These are phyloP conservation scores for Catharanthus roseus DNA, from an alignment of 257 asterid genomes.

Conservation along the genomic window DNA sequence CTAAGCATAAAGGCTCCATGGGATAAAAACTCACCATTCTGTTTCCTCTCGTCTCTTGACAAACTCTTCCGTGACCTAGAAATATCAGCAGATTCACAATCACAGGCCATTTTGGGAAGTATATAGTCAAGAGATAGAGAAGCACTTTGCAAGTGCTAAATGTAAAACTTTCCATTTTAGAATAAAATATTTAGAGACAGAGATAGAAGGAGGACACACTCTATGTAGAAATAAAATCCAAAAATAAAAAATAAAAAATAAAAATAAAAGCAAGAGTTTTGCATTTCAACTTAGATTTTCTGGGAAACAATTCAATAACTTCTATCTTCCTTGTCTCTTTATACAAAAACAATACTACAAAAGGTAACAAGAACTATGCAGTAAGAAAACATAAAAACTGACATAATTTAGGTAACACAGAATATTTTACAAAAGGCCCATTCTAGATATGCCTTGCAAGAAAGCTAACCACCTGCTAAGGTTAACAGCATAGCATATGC, in stretches of 20 bases:
- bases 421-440: not conserved
- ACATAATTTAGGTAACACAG: not conserved
- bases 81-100: conserved; percentile 19
- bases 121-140: not conserved
- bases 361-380: not conserved
- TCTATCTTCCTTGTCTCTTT: not conserved
- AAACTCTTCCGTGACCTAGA: conserved; percentile 85
- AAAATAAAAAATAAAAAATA: not conserved
- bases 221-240: not conserved
- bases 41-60: conserved; percentile 81
- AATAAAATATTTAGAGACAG: not conserved
- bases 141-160: not conserved
- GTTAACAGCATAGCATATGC: not conserved
- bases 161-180: not conserved
- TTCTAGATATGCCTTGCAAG: too few species aligned
- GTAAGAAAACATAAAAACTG: not conserved
- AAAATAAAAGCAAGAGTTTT: not conserved
- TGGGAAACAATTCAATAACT: not conserved
- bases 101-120: conserved; percentile 10
- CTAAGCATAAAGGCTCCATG: not conserved
- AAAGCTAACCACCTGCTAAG: conserved; percentile 1
- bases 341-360: not conserved
- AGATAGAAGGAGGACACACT: not conserved
- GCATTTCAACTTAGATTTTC: not conserved
- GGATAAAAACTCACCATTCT: conserved; percentile 54